Evolutionary conservation across 1,139 yeast genomes (phyloP).

Genomic region (Kazachstania sp.): DNA sequence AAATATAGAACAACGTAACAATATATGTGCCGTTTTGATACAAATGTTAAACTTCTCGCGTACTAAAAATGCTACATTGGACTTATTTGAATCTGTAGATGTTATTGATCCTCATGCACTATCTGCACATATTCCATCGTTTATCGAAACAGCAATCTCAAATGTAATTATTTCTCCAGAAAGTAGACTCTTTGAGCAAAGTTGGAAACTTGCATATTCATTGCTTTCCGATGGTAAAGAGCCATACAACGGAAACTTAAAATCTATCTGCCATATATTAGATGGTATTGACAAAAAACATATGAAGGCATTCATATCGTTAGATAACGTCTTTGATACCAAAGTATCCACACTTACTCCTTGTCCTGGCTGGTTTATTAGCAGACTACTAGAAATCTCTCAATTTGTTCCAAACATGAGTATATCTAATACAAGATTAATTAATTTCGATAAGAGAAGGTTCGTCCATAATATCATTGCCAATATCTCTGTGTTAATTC

Average conservation of each 20-base stretch:
- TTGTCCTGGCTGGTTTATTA: slow-evolving; percentile 74
- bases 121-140: slow-evolving; percentile 66
- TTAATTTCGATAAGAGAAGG: slow-evolving; percentile 62
- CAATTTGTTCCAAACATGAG: slow-evolving; percentile 63
- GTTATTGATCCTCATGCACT: slow-evolving; percentile 24
- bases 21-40: slow-evolving; percentile 62
- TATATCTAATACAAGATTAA: slow-evolving; percentile 46
- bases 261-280: slow-evolving; percentile 16
- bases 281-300: slow-evolving; percentile 18
- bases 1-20: slow-evolving; percentile 51
- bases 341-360: slow-evolving; percentile 55
- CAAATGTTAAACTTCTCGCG: slow-evolving; percentile 59
- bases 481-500: slow-evolving; percentile 40
- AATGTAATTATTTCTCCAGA: slow-evolving; percentile 77
- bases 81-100: slow-evolving; percentile 39
- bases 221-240: slow-evolving; percentile 7
- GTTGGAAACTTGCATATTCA: slow-evolving; percentile 23
- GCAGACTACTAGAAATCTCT: slow-evolving; percentile 53
- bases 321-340: slow-evolving; percentile 38
- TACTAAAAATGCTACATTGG: slow-evolving; percentile 57
- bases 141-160: slow-evolving; percentile 71
- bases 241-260: slow-evolving; percentile 1
- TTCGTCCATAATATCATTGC: slow-evolving; percentile 50
- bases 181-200: slow-evolving; percentile 47
- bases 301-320: slow-evolving; percentile 20